Evolutionary conservation across 352 stramenopile genomes (phyloP).

Genomic region (Globisporangium uncinulatum): DNA sequence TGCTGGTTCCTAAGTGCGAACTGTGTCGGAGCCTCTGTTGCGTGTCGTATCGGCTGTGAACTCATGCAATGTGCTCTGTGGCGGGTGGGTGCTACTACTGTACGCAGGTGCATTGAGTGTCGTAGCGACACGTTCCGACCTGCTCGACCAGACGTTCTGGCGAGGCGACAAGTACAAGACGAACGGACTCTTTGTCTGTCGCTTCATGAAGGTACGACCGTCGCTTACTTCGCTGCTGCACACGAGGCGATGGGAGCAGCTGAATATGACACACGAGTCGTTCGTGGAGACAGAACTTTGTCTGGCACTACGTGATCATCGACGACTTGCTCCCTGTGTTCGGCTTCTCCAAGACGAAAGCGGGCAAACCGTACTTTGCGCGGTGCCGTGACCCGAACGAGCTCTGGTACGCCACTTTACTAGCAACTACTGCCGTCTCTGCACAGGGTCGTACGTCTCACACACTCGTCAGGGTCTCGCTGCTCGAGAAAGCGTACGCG

Average conservation of each 20-base stretch:
- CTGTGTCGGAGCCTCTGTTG: too few species aligned
- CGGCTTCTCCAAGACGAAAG: slow-evolving; percentile 71
- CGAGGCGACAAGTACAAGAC: slow-evolving; percentile 56
- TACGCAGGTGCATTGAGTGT: slow-evolving; percentile 75
- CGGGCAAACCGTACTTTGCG: slow-evolving; percentile 80
- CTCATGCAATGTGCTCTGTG: not conserved
- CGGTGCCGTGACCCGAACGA: slow-evolving; percentile 83
- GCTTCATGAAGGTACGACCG: slow-evolving; percentile 84
- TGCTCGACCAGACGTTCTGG: slow-evolving; percentile 84
- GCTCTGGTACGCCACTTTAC: slow-evolving; percentile 50
- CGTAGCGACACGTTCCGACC: slow-evolving; percentile 71
- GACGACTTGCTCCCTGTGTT: slow-evolving; percentile 87
- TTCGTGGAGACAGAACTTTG: slow-evolving; percentile 55
- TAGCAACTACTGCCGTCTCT: not conserved
- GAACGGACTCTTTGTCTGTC: slow-evolving; percentile 85
- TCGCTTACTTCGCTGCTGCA: not conserved
- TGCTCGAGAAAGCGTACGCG: slow-evolving; percentile 91
- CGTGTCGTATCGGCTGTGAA: too few species aligned
- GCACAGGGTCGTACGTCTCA: not conserved
- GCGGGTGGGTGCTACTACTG: too few species aligned
- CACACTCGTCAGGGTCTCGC: slow-evolving; percentile 49
- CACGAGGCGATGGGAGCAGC: too few species aligned
- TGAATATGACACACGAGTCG: not conserved
- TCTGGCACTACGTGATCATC: slow-evolving; percentile 90
- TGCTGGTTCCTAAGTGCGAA: slow-evolving; percentile 89